These are phyloP conservation scores for Rhodamnia rubescens DNA, from an alignment of 345 rosid species.

Conservation along the genomic window DNA sequence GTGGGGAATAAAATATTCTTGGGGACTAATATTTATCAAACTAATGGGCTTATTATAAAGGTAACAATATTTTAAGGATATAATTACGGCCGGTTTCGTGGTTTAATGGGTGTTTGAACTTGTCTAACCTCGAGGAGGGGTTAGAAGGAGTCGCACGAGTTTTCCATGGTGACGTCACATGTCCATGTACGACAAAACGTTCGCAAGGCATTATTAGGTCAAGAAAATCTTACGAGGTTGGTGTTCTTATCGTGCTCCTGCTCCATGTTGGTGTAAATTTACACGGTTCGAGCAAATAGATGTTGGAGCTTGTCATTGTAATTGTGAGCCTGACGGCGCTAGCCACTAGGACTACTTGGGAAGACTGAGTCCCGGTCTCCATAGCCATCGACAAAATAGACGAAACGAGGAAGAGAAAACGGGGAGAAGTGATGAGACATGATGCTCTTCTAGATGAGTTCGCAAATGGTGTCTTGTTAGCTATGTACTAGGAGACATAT, in stretches of 20 bases:
- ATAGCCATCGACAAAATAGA: background rate
- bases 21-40: background rate
- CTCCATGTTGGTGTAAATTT: background rate
- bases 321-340: background rate
- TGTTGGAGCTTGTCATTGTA: background rate
- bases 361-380: background rate
- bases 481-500: background rate
- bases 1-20: background rate
- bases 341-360: background rate
- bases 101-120: slow-evolving; percentile 3
- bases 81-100: slow-evolving; percentile 1
- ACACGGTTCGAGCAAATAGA: background rate
- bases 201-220: background rate
- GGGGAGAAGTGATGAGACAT: background rate
- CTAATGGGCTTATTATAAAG: background rate
- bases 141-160: background rate
- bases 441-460: too few species aligned
- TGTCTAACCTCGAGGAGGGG: background rate
- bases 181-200: background rate
- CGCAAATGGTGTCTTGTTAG: background rate
- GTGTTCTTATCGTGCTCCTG: background rate
- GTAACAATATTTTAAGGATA: background rate
- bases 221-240: background rate
- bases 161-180: background rate
- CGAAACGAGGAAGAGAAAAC: background rate